These are phyloP conservation scores for Crepidotus variabilis DNA, from an alignment of 768 basidiomycete species.

Conservation along the genomic window DNA sequence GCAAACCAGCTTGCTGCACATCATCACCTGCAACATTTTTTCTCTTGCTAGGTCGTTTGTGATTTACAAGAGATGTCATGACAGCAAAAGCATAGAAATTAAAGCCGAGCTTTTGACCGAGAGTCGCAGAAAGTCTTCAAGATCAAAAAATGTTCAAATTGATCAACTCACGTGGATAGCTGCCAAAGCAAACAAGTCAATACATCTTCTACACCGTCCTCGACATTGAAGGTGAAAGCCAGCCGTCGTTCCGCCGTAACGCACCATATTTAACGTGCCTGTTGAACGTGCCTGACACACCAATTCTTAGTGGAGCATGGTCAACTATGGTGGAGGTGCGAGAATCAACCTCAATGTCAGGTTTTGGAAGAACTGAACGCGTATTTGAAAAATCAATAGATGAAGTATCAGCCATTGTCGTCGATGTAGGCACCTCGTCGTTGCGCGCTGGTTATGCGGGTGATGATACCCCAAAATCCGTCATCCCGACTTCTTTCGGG, in stretches of 20 bases:
- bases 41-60: slow-evolving; percentile 44
- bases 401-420: slow-evolving; percentile 94
- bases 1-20: slow-evolving; percentile 25
- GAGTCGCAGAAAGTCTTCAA: too few species aligned
- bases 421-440: slow-evolving; percentile 90
- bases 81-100: background rate
- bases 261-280: background rate
- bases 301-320: slow-evolving; percentile 42
- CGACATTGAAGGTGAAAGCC: too few species aligned
- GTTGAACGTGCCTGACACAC: background rate
- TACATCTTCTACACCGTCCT: too few species aligned
- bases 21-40: slow-evolving; percentile 48
- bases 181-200: slow-evolving; percentile 5
- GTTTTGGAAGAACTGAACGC: slow-evolving; percentile 1
- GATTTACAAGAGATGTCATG: slow-evolving; percentile 2
- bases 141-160: too few species aligned
- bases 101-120: background rate
- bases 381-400: slow-evolving; percentile 42
- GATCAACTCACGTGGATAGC: too few species aligned
- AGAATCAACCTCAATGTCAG: background rate
- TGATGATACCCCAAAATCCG: slow-evolving; percentile 91
- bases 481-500: slow-evolving; percentile 88
- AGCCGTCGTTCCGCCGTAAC: too few species aligned
- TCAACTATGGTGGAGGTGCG: slow-evolving; percentile 85
- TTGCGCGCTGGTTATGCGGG: slow-evolving; percentile 96